Evolutionary conservation across 768 basidiomycete species (phyloP), one percentile per base, ranked within the genome.

Genomic region (Candolleomyces efflorescens): DNA sequence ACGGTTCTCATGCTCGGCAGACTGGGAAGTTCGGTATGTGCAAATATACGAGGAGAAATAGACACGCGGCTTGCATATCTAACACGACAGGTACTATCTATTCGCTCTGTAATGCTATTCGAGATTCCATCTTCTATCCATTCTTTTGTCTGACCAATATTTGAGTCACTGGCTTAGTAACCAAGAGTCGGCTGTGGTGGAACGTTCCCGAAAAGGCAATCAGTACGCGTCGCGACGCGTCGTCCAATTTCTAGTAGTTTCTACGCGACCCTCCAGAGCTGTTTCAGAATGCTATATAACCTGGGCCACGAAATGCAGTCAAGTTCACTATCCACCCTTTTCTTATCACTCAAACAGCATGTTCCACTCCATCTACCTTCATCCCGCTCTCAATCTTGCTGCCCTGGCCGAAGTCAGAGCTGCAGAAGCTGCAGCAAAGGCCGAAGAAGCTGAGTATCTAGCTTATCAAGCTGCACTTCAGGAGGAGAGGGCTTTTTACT

Each of bases 11-110:
- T 54, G 26, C 26, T 57, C 54, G 45, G 49, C 62, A 93, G 91
- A 90, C 67, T 92, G 91, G 91, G 89, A 92, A 72, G 83, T 94
- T 38, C 79, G 76, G 62, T 85, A 82, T 68, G 83, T 93, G 52
- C 82, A 83, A 73, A 81, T 91, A 61, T 94, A 88, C 69, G 85
- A 89, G 58, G 63, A 60, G 38, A 63, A 63, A 23, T 67, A 56
- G 45, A 37, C 41, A 23, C 27, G 22, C 22, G 23, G 54, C 12
- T 4, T 44, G 15, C 43, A 20, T 22, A 26, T 36, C n/a, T 36
- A n/a, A 55, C 12, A 22, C 10, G 26, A 56, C 12, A 20, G 10
- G 37, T 57, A 50, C 18, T 53, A 58, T 52, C 27, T 45, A 52
- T 58, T 18, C 22, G n/a, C 41, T 41, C 22, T n/a, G 54, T 10